A percentile compares a stretch with the other conserved stretches of the same genome.
phyloP scores from a whole-genome alignment of 2,329 filamentous ascomycete genomes.

The Fusarium sp. region DNA sequence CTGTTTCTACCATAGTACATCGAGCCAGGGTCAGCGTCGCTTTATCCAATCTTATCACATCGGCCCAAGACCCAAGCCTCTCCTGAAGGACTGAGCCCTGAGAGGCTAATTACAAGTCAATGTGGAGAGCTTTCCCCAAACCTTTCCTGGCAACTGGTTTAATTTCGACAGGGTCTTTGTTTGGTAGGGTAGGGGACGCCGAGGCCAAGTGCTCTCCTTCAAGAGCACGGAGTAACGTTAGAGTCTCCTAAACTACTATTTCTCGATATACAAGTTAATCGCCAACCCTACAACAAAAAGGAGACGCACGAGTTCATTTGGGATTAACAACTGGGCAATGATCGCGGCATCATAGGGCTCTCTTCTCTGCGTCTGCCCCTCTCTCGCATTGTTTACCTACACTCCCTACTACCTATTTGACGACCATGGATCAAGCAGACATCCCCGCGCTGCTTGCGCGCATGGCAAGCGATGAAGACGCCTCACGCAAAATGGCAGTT shows the following conservation, averaged over 20 bases:
- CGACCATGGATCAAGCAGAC: conserved; percentile 74
- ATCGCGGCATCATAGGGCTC: conserved; percentile 29
- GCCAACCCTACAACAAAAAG: conserved; percentile 4
- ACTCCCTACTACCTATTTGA: conserved; percentile 9
- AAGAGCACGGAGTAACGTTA: neutral
- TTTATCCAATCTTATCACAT: conserved; percentile 14
- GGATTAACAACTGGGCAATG: conserved; percentile 34
- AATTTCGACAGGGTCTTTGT: conserved; percentile 40
- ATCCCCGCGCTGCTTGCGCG: conserved; percentile 76
- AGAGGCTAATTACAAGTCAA: conserved; percentile 20
- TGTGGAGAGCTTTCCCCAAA: conserved; percentile 41
- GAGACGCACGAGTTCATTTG: neutral
- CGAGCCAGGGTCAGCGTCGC: too few species aligned
- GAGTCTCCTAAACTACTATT: conserved; percentile 37
- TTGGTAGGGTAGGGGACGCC: conserved; percentile 29
- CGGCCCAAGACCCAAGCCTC: conserved; percentile 34
- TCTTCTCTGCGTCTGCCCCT: conserved; percentile 5
- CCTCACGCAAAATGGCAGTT: conserved; percentile 96
- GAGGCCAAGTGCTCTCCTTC: conserved; percentile 15
- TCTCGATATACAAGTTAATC: conserved; percentile 11
- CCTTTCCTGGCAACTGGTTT: conserved; percentile 37
- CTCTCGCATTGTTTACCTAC: conserved; percentile 15
- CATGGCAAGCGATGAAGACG: conserved; percentile 83
- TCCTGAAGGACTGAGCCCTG: conserved; percentile 22
- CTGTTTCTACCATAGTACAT: too few species aligned